These are phyloP conservation scores for Berberis thunbergii DNA, from an alignment of 164 flowering plant genomes.

Conservation along the genomic window DNA sequence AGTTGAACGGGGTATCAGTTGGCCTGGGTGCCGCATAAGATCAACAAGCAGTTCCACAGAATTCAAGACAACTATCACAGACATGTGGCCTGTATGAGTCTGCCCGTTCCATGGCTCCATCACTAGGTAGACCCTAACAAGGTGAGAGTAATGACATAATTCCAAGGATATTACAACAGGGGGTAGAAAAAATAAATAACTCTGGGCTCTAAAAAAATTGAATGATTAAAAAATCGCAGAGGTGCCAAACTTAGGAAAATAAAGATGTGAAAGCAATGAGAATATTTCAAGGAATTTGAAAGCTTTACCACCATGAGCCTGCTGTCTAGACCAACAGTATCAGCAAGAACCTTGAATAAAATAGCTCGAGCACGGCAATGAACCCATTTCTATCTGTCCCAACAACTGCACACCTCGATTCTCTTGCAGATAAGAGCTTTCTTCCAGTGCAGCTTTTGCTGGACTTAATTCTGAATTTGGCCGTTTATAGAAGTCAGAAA, in stretches of 20 bases:
- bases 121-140: constrained; percentile 79
- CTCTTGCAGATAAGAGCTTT: constrained; percentile 41
- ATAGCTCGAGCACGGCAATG: constrained; percentile 94
- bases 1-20: constrained; percentile 73
- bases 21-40: constrained; percentile 94
- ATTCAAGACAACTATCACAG: constrained; percentile 78
- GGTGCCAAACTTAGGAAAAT: too few species aligned
- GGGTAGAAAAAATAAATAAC: neutral
- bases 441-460: constrained; percentile 65
- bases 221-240: too few species aligned
- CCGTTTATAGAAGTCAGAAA: constrained; percentile 74
- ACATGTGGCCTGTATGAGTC: constrained; percentile 91
- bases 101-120: constrained; percentile 46
- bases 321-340: constrained; percentile 90
- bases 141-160: neutral
- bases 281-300: too few species aligned
- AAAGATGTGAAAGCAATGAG: too few species aligned
- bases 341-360: constrained; percentile 93
- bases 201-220: too few species aligned
- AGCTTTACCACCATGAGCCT: constrained; percentile 75
- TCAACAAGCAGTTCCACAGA: constrained; percentile 88
- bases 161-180: neutral
- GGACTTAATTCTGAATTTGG: constrained; percentile 67
- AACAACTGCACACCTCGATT: constrained; percentile 63
- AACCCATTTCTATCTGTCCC: constrained; percentile 84